These are phyloP conservation scores for Zelopaecilomyces penicillatus DNA, from an alignment of 2,329 filamentous ascomycete species.

Conservation along the genomic window DNA sequence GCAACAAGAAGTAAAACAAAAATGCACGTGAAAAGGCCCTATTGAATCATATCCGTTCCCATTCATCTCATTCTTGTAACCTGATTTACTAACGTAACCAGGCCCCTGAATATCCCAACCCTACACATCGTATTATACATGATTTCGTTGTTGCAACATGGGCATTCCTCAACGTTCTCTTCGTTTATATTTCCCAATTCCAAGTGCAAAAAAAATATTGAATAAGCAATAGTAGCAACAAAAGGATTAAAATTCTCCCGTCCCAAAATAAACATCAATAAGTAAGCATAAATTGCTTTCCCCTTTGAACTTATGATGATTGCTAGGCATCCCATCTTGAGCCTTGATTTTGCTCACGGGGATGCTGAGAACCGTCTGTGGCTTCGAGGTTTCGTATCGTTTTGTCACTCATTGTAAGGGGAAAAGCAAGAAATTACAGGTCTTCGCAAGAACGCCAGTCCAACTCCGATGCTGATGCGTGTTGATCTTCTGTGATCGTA, in stretches of 20 bases:
- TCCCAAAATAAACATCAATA: not conserved
- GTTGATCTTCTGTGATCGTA: constrained; percentile 7
- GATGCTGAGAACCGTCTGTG: not conserved
- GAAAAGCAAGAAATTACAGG: constrained; percentile 3
- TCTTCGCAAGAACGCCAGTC: constrained; percentile 11
- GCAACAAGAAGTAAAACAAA: too few species aligned
- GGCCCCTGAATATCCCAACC: too few species aligned
- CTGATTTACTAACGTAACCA: too few species aligned
- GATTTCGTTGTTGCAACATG: constrained; percentile 2
- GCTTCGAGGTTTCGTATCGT: not conserved
- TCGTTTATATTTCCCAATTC: constrained; percentile 3
- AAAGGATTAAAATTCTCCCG: not conserved
- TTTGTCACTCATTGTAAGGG: not conserved
- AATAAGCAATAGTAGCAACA: not conserved
- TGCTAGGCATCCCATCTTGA: constrained; percentile 1
- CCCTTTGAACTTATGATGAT: not conserved
- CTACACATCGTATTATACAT: constrained; percentile 3
- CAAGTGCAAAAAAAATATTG: constrained; percentile 5
- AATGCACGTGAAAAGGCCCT: too few species aligned
- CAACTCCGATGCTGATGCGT: constrained; percentile 29
- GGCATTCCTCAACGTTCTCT: not conserved
- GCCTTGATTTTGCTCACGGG: constrained; percentile 3
- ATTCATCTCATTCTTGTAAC: too few species aligned
- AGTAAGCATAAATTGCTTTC: constrained; percentile 2
- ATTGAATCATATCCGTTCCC: too few species aligned